Percentiles rank a stretch among this genome's conserved stretches.
Evolutionary conservation across 441 rosid genomes (phyloP).

Genomic region (Metrosideros polymorpha): DNA sequence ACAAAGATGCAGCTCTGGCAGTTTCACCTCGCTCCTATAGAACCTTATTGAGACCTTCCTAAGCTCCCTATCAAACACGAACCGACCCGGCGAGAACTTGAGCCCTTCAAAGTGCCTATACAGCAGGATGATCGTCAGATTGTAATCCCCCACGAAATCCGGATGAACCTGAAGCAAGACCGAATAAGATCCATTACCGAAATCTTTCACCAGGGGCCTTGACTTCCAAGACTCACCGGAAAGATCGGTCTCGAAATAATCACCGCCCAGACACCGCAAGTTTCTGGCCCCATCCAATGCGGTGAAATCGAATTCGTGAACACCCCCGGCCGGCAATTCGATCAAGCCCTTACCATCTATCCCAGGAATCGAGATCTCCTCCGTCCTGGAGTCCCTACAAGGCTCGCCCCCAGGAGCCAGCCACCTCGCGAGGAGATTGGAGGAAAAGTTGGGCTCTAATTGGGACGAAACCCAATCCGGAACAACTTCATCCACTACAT

Average conservation of each 20-base stretch:
- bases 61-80: conserved; percentile 45
- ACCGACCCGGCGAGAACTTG: conserved; percentile 50
- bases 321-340: conserved; percentile 55
- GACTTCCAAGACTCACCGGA: conserved; percentile 90
- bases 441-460: conserved; percentile 37
- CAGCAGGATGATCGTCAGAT: conserved; percentile 65
- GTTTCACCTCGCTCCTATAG: conserved; percentile 12
- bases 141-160: conserved; percentile 67
- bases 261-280: conserved; percentile 68
- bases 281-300: conserved; percentile 49
- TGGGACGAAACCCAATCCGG: conserved; percentile 45
- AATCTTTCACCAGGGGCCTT: conserved; percentile 70
- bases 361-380: conserved; percentile 39
- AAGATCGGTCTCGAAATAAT: conserved; percentile 84
- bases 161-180: conserved; percentile 82
- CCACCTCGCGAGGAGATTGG: conserved; percentile 51
- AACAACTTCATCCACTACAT: background rate
- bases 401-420: conserved; percentile 54
- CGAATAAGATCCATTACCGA: conserved; percentile 71
- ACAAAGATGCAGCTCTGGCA: conserved; percentile 49
- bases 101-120: conserved; percentile 78
- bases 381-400: conserved; percentile 52
- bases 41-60: conserved; percentile 38
- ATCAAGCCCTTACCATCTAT: conserved; percentile 40
- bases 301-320: conserved; percentile 53